These are phyloP conservation scores for Apiotrichum siamense DNA, from an alignment of 1,284 basidiomycete genomes.

Conservation along the genomic window DNA sequence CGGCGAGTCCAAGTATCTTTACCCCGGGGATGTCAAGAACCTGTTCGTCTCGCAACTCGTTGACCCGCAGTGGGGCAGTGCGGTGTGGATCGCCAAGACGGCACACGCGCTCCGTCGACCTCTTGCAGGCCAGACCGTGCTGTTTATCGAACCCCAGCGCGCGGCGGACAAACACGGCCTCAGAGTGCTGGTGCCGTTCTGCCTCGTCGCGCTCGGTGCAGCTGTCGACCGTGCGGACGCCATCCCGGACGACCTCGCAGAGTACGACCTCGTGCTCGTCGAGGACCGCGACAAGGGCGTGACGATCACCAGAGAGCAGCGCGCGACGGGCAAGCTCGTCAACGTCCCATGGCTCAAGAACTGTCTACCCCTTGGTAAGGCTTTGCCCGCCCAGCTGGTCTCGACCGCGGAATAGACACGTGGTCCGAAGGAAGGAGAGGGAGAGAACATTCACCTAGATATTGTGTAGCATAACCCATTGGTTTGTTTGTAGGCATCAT, in stretches of 20 bases:
- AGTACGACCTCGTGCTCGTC: constrained; percentile 62
- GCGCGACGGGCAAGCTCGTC: constrained; percentile 19
- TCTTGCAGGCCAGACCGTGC: constrained; percentile 24
- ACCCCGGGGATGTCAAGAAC: constrained; percentile 31
- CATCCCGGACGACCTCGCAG: constrained; percentile 32
- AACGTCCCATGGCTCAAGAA: constrained; percentile 68
- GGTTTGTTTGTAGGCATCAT: too few relatives aligned
- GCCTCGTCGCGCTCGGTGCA: constrained; percentile 65
- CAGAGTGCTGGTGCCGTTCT: constrained; percentile 56
- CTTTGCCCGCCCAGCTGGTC: background rate
- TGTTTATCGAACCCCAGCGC: constrained; percentile 27
- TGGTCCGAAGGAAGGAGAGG: too few relatives aligned
- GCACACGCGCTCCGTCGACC: constrained; percentile 51
- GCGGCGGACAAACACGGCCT: constrained; percentile 3
- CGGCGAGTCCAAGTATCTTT: constrained; percentile 56
- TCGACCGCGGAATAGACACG: background rate
- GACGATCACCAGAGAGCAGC: constrained; percentile 42
- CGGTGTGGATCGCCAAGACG: constrained; percentile 46
- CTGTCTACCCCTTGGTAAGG: constrained; percentile 50
- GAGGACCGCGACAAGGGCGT: constrained; percentile 50
- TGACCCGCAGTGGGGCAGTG: constrained; percentile 62
- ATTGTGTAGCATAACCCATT: too few relatives aligned
- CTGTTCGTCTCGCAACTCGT: constrained; percentile 59
- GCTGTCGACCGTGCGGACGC: constrained; percentile 53
- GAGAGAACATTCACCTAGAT: too few relatives aligned